These are phyloP conservation scores for Aquilaria yunnanensis DNA, from an alignment of 345 rosid genomes.

Conservation along the genomic window DNA sequence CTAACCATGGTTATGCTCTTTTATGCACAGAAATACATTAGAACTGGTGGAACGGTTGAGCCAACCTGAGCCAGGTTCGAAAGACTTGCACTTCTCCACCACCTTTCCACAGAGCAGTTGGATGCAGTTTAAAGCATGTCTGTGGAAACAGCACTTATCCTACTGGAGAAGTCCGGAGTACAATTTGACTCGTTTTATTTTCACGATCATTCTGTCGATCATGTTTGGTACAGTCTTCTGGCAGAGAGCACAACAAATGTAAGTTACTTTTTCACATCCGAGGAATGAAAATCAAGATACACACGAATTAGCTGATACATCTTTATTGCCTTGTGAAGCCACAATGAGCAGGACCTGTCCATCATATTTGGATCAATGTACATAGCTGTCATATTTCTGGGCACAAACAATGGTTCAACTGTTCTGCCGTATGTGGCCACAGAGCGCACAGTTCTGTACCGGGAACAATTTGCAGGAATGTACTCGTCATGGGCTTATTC, in stretches of 20 bases:
- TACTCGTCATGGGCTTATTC: conserved; percentile 42
- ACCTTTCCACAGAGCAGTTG: conserved; percentile 26
- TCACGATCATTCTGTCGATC: conserved; percentile 13
- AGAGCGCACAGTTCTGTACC: conserved; percentile 30
- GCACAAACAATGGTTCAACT: conserved; percentile 28
- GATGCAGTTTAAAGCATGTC: conserved; percentile 37
- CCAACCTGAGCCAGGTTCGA: conserved; percentile 26
- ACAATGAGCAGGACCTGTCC: conserved; percentile 30
- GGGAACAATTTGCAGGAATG: conserved; percentile 37
- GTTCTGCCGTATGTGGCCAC: conserved; percentile 24
- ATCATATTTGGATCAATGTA: conserved; percentile 29
- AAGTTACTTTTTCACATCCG: conserved; percentile 2
- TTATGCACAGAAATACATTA: conserved; percentile 23
- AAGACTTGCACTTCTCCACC: conserved; percentile 28
- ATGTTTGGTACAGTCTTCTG: conserved; percentile 22
- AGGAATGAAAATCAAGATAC: no score
- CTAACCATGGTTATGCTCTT: not conserved
- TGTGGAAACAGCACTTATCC: conserved; percentile 49
- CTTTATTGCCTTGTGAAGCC: conserved; percentile 13
- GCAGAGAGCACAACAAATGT: conserved; percentile 24
- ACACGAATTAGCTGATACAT: not conserved
- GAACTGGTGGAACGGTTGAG: conserved; percentile 31
- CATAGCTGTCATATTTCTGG: conserved; percentile 20
- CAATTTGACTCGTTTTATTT: conserved; percentile 30
- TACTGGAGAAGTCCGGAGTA: conserved; percentile 54